Evolutionary conservation across 2,329 filamentous ascomycete species (phyloP), one percentile per base, ranked within the genome.

Genomic region (Aspergillus sp.): DNA sequence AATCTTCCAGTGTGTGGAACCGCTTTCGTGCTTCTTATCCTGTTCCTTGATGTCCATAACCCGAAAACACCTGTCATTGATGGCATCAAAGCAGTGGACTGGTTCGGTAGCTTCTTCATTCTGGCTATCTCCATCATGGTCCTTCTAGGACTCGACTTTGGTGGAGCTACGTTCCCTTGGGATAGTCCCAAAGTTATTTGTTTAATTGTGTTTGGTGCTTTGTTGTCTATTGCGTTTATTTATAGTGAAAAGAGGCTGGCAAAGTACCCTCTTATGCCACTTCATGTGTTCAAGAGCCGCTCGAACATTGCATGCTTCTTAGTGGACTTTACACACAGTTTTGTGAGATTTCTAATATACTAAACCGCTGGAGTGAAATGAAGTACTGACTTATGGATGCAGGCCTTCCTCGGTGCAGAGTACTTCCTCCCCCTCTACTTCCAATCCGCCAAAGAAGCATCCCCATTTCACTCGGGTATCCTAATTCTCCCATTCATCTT

Each of bases 401-500:
- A 86, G 66, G 82, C 85, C 35, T 89, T 88, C 70, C 87, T 89
- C 41, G 84, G 82, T 0, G 80, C 80, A 1, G 83, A 86, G 50
- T 92, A 90, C 72, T 92, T 89, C 66, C 77, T 91, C 24, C 90
- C 90, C 0, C 79, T 91, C 0, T 92, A 88, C 73, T 87, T 90
- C 54, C 90, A 93, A 69, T 82, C 86, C 3, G 88, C 87, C 0
- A 80, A 87, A 2, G 80, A 81, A 51, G 84, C 84, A 1, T 80
- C 80, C 0, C 85, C 87, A 0, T 75, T 89, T 35, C 77, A 78
- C n/a, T 89, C 85, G 0, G 81, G 80, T 65, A 63, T 69, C 0
- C 80, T 88, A 12, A 78, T 89, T 2, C 77, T 91, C 0, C 87
- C 89, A 0, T 82, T 87, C 41, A 84, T 83, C 21, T 61, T 79